These are phyloP conservation scores for Wickerhamomyces ciferrii DNA, from an alignment of 805 yeast species.

Conservation along the genomic window DNA sequence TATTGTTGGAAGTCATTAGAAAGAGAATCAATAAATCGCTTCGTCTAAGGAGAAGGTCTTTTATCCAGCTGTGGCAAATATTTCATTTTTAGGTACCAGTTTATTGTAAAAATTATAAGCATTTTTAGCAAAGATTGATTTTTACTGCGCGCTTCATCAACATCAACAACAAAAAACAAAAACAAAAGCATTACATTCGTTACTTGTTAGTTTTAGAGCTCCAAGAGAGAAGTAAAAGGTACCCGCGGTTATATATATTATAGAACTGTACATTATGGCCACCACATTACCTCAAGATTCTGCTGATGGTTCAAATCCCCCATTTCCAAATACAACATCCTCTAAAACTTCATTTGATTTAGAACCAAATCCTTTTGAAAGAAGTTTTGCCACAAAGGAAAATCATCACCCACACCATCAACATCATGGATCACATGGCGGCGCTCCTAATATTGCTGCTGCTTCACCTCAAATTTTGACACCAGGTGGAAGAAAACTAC, in stretches of 20 bases:
- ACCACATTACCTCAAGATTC: background rate
- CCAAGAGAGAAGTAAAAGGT: too few relatives aligned
- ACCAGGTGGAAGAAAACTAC: constrained; percentile 53
- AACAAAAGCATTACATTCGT: background rate
- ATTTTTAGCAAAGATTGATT: too few relatives aligned
- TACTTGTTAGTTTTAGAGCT: too few relatives aligned
- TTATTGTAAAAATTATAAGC: too few relatives aligned
- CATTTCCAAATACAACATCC: background rate
- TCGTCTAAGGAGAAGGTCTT: too few relatives aligned
- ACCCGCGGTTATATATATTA: background rate
- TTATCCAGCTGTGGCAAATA: too few relatives aligned
- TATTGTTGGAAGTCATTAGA: too few relatives aligned
- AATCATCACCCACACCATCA: background rate
- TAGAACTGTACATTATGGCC: background rate
- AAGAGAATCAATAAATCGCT: too few relatives aligned
- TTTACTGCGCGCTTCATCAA: background rate
- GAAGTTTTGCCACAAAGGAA: constrained; percentile 76
- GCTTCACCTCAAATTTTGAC: constrained; percentile 47
- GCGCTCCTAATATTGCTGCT: constrained; percentile 21
- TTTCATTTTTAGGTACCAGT: too few relatives aligned
- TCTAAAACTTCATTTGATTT: constrained; percentile 49
- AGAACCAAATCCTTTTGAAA: constrained; percentile 95
- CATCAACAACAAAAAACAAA: background rate
- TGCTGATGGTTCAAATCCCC: background rate
- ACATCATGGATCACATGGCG: background rate